These are phyloP conservation scores for Kwoniella dejecticola DNA, from an alignment of 768 basidiomycete genomes.

Conservation along the genomic window DNA sequence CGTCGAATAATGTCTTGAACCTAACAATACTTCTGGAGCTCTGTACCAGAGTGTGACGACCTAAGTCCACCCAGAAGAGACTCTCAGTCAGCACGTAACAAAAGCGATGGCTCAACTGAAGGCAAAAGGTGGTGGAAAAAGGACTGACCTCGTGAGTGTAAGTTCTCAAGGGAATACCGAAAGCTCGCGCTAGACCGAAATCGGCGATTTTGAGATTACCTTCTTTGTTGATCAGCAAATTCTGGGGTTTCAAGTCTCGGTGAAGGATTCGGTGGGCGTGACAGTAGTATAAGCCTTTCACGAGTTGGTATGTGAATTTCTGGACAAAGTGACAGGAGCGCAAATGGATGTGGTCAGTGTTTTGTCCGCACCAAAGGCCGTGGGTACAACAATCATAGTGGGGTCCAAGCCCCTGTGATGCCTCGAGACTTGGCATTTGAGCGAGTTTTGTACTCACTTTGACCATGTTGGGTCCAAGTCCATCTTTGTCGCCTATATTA, in stretches of 20 bases:
- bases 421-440: not conserved
- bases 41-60: slow-evolving; percentile 99
- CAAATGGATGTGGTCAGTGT: not conserved
- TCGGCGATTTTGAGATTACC: slow-evolving; percentile 95
- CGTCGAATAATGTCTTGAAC: slow-evolving; percentile 93
- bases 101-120: no score
- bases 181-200: slow-evolving; percentile 93
- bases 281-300: slow-evolving; percentile 87
- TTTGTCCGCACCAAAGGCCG: not conserved
- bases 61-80: slow-evolving; percentile 62
- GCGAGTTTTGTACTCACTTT: slow-evolving; percentile 64
- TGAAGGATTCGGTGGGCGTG: slow-evolving; percentile 96
- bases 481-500: slow-evolving; percentile 66
- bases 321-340: slow-evolving; percentile 50
- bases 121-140: no score
- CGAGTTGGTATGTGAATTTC: slow-evolving; percentile 96
- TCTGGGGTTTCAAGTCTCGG: slow-evolving; percentile 94
- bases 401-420: no score
- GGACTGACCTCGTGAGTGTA: slow-evolving; percentile 95
- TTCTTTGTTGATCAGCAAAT: slow-evolving; percentile 83
- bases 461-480: slow-evolving; percentile 70
- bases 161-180: slow-evolving; percentile 97
- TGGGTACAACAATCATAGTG: no score
- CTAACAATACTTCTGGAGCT: slow-evolving; percentile 93
- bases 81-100: no score